These are phyloP conservation scores for Aspergillus quadricinctus DNA, from an alignment of 2,329 filamentous ascomycete species.

Conservation along the genomic window DNA sequence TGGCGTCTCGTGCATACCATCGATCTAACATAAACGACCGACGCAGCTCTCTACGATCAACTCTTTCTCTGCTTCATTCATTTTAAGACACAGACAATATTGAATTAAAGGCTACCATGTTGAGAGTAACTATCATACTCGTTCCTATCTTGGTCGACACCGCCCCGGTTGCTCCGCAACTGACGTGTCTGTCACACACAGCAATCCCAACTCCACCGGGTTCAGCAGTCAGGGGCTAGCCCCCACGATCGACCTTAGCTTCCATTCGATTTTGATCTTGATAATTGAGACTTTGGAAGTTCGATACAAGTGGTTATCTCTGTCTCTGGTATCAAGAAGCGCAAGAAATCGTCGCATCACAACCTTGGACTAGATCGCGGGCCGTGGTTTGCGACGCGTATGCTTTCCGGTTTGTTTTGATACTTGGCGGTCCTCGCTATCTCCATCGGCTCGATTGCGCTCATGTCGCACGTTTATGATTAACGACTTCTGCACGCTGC, in stretches of 20 bases:
- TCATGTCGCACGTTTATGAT: background rate
- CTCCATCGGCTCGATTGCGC: background rate
- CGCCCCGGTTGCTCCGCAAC: constrained; percentile 9
- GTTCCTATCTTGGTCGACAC: background rate
- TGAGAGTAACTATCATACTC: background rate
- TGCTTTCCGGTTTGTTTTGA: background rate
- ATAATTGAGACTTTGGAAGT: background rate
- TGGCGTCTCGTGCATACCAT: background rate
- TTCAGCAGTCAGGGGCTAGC: background rate
- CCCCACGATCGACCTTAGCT: background rate
- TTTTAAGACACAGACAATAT: background rate
- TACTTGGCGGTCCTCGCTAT: background rate
- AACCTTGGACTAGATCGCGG: background rate
- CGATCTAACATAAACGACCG: background rate
- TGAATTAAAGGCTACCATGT: background rate
- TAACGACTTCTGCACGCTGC: background rate
- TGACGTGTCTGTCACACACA: background rate
- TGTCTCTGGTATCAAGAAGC: background rate
- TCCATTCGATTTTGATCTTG: background rate
- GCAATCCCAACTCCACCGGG: background rate
- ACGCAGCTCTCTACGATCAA: background rate
- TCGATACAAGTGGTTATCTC: background rate
- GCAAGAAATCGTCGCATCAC: background rate
- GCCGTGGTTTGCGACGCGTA: background rate
- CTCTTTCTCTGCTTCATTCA: background rate